A percentile compares a stretch with the other conserved stretches of the same genome.
phyloP scores from a whole-genome alignment of 306 rosid species.

The Acmispon strigosus region DNA sequence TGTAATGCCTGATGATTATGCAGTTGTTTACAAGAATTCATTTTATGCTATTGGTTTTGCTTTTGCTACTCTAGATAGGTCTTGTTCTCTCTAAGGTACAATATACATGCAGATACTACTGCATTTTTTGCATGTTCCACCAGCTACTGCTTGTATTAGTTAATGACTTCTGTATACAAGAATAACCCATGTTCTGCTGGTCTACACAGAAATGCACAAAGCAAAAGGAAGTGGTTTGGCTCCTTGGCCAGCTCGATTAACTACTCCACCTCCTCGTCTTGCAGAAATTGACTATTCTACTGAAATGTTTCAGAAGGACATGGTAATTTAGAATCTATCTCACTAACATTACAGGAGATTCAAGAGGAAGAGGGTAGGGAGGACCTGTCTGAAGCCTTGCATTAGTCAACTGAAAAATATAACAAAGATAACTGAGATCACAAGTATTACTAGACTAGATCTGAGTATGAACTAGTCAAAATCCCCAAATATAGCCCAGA shows the following conservation, averaged over 20 bases:
- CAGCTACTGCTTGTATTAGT: neutral
- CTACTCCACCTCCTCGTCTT: slow-evolving; percentile 72
- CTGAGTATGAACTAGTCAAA: neutral
- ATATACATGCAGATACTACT: neutral
- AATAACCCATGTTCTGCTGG: slow-evolving; percentile 19
- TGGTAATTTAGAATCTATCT: slow-evolving; percentile 32
- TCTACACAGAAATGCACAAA: slow-evolving; percentile 48
- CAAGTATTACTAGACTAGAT: neutral
- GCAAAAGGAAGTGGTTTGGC: slow-evolving; percentile 68
- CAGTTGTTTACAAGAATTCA: neutral
- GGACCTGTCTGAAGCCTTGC: neutral
- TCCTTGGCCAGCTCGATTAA: slow-evolving; percentile 77
- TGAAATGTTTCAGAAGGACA: slow-evolving; percentile 61
- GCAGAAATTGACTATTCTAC: slow-evolving; percentile 58
- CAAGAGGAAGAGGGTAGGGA: neutral
- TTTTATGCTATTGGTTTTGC: neutral
- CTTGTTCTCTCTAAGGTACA: neutral
- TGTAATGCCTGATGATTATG: neutral
- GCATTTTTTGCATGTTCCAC: neutral
- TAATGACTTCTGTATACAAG: neutral
- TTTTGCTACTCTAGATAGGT: neutral
- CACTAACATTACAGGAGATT: too few species aligned
- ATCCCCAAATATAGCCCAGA: neutral
- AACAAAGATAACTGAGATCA: neutral
- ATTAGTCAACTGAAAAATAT: neutral